Base-by-base conservation (phyloP, 169 alveolate genomes). In the Plasmodium gaboni region DNA sequence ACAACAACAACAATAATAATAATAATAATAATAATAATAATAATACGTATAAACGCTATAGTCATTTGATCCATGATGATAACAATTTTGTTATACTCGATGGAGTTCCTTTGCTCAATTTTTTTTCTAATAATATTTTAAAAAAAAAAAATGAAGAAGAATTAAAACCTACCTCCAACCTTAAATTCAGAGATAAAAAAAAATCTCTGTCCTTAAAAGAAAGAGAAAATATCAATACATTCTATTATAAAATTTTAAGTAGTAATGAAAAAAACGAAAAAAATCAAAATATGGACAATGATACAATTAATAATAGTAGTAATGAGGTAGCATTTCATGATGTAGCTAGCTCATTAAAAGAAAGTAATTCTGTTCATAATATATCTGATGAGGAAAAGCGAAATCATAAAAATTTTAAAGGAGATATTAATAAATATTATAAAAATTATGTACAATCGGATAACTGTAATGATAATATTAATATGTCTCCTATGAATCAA, bases 211-310 rank as follows among this genome's bases (percentile, higher is more conserved):
- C 28, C n/a, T 13, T 6, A 19, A 42, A 55, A 28, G 69, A 67
- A 3, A 2, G 24, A 7, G 26, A 48, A 19, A 76, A 78, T 46
- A 22, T 65, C 22, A 78, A 78, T 59, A 38, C 74, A 6, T 50
- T 78, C 12, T 78, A 78, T 59, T 78, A 78, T 70, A 65, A 78
- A 78, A 63, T 78, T 64, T 48, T 78, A 48, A 48, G 80, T 22
- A 78, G 78, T 55, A 24, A 78, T 65, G 71, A 63, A 78, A 78
- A 78, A 57, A 78, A 78, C 1, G 9, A n/a, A 4, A 42, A 72
- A 28, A 55, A 51, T 26, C 48, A 78, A 3, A 78, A 65, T 65
- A 51, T 53, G 5, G 10, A 32, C 1, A 60, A 26, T 13, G 17
- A 15, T 61, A 19, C 19, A 17, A 51, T 24, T 12, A 74, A 61